Evolutionary conservation across 1,139 yeast genomes (phyloP).

Genomic region (Kodamaea sp.): DNA sequence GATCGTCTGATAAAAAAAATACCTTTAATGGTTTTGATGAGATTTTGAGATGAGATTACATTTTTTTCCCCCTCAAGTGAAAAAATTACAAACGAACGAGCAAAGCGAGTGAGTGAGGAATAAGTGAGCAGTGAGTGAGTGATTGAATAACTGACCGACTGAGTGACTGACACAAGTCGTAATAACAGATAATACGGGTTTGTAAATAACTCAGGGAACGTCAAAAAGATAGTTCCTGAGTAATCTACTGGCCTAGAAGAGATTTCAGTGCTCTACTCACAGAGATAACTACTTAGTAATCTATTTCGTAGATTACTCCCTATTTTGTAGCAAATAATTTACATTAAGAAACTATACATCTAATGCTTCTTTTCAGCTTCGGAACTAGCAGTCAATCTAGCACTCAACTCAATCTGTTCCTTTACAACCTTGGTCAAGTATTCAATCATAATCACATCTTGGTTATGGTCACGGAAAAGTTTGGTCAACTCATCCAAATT

Average conservation of each 20-base stretch:
- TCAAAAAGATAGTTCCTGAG: too few species aligned
- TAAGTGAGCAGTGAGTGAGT: background rate
- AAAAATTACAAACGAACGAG: constrained; percentile 1
- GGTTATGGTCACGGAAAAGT: constrained; percentile 69
- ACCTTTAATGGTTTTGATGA: constrained; percentile 1
- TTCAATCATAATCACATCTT: constrained; percentile 81
- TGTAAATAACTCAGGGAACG: too few species aligned
- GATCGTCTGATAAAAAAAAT: too few species aligned
- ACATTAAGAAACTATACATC: constrained; percentile 1
- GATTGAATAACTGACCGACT: background rate
- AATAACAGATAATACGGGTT: too few species aligned
- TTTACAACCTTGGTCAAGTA: constrained; percentile 81
- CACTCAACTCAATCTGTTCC: constrained; percentile 79
- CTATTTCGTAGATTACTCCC: background rate
- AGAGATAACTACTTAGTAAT: too few species aligned
- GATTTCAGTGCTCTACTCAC: too few species aligned
- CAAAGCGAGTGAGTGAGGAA: too few species aligned
- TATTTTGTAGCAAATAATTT: background rate
- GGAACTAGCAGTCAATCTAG: constrained; percentile 57
- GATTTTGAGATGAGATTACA: constrained; percentile 13
- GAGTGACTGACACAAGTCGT: background rate
- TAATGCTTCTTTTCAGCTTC: constrained; percentile 17
- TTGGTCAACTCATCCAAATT: constrained; percentile 56
- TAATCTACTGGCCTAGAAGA: constrained; percentile 2
- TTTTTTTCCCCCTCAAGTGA: constrained; percentile 5